Conservation (phyloP, 495 filamentous ascomycete genomes). For the Parathielavia appendiculata region DNA sequence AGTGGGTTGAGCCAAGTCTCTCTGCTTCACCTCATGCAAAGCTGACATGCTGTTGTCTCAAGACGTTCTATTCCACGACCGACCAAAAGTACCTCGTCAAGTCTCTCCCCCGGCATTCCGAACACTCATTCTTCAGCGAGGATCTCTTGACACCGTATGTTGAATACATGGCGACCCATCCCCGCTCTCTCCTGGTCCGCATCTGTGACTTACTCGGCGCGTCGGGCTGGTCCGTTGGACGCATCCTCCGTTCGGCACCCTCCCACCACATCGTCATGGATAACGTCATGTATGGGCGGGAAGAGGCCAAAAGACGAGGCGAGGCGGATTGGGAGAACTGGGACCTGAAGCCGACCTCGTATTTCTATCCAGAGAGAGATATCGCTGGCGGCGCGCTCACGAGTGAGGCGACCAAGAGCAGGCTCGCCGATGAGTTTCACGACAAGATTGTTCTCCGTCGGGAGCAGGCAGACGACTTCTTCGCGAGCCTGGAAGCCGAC, state of each 20-base stretch:
- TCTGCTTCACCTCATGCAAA: neutral
- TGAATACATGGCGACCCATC: conserved; percentile 53
- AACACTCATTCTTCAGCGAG: conserved; percentile 61
- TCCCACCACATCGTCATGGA: conserved; percentile 71
- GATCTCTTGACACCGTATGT: conserved; percentile 58
- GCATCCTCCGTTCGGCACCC: conserved; percentile 49
- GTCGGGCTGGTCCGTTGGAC: conserved; percentile 50
- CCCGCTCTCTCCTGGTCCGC: conserved; percentile 56
- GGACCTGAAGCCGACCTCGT: conserved; percentile 65
- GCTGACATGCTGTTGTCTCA: neutral
- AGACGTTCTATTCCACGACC: conserved; percentile 62
- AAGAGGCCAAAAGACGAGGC: conserved; percentile 35
- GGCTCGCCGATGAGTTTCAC: conserved; percentile 57
- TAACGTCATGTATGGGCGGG: conserved; percentile 57
- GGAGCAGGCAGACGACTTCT: conserved; percentile 48
- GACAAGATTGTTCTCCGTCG: conserved; percentile 56
- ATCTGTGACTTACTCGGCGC: conserved; percentile 62
- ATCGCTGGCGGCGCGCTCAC: conserved; percentile 55
- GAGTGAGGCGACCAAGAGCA: conserved; percentile 52
- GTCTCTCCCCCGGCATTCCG: conserved; percentile 59
- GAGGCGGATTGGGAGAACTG: conserved; percentile 58
- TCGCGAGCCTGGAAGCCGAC: conserved; percentile 48
- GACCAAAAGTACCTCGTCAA: conserved; percentile 61
- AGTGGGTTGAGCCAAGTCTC: conserved; percentile 14
- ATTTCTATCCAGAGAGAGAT: conserved; percentile 68